Conservation (phyloP, 2,329 filamentous ascomycete genomes). For the Aspergillus puulaauensis region DNA sequence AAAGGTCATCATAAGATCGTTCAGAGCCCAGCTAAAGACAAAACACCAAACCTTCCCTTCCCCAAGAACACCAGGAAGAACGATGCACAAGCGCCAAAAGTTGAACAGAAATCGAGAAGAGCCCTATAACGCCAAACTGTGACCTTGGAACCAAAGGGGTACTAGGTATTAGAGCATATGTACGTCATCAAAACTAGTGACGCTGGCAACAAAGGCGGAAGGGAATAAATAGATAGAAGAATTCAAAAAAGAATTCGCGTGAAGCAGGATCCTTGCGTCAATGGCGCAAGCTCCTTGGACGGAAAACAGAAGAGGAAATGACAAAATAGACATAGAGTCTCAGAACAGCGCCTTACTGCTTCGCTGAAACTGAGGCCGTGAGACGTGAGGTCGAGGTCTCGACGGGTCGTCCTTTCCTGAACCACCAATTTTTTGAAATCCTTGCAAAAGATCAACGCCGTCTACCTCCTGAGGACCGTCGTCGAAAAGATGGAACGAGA, state of each 20-base stretch:
- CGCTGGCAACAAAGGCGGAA: not conserved
- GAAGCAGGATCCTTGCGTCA: not conserved
- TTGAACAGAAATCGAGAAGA: constrained; percentile 3
- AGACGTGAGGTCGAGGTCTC: constrained; percentile 28
- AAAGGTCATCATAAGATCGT: constrained; percentile 38
- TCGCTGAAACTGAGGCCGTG: constrained; percentile 33
- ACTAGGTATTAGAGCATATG: constrained; percentile 1
- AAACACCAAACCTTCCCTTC: constrained; percentile 22
- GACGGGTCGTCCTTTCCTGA: constrained; percentile 33
- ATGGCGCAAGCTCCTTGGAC: not conserved
- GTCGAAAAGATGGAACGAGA: constrained; percentile 50
- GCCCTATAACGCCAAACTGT: constrained; percentile 3
- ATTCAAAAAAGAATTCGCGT: not conserved
- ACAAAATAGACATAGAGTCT: constrained; percentile 6
- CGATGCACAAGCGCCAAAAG: constrained; percentile 16
- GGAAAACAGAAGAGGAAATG: not conserved
- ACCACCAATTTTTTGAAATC: constrained; percentile 49
- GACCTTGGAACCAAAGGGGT: not conserved
- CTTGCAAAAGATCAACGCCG: constrained; percentile 47
- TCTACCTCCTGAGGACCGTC: constrained; percentile 45
- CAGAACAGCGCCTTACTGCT: constrained; percentile 37
- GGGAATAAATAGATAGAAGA: not conserved
- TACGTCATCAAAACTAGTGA: not conserved
- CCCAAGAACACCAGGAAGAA: constrained; percentile 30
- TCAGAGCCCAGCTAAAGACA: constrained; percentile 26